A percentile compares a stretch with the other conserved stretches of the same genome.
Evolutionary conservation across 441 rosid genomes (phyloP).

Genomic region (Gossypium lobatum): DNA sequence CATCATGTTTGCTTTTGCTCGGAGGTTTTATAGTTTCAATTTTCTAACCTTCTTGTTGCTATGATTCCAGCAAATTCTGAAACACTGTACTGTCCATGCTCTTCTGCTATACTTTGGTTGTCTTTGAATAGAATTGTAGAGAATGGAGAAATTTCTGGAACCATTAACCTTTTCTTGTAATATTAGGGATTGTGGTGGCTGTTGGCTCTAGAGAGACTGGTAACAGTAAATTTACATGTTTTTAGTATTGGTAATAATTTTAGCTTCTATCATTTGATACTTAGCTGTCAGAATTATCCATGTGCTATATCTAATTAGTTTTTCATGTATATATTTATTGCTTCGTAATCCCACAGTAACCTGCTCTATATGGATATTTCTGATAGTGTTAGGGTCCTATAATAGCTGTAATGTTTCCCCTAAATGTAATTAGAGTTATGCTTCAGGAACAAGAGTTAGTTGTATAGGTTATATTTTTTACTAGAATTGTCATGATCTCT

Average conservation of each 20-base stretch:
- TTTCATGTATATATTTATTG: neutral
- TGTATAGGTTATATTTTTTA: neutral
- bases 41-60: constrained; percentile 1
- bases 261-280: neutral
- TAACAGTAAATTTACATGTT: constrained; percentile 9
- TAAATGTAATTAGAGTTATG: neutral
- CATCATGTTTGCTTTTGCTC: neutral
- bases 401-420: neutral
- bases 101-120: neutral
- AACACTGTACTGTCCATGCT: neutral
- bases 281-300: neutral
- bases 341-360: neutral
- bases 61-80: neutral
- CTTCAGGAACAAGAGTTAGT: neutral
- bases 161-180: neutral
- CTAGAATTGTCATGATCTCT: neutral
- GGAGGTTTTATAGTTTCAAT: neutral
- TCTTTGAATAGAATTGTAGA: neutral
- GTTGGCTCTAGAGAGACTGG: neutral
- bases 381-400: neutral
- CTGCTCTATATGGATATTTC: constrained; percentile 3
- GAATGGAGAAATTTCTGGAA: neutral
- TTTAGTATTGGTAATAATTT: neutral
- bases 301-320: neutral
- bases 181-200: neutral